phyloP scores from a whole-genome alignment of 768 basidiomycete genomes.

The Boletus rex-veris region DNA sequence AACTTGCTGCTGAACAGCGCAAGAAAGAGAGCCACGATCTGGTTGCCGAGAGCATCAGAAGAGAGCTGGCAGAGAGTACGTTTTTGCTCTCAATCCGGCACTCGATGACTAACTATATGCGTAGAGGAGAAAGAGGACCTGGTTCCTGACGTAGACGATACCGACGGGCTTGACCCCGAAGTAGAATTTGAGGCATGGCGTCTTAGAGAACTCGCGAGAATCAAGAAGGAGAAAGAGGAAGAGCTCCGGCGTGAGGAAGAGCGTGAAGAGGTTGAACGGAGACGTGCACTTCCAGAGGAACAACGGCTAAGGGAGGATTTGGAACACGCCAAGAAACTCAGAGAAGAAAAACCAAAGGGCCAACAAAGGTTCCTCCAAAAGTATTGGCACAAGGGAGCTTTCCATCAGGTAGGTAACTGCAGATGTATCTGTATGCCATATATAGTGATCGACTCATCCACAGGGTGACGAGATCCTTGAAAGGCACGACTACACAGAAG shows the following conservation, averaged over 20 bases:
- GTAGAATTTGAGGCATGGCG: slow-evolving; percentile 97
- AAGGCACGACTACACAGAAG: slow-evolving; percentile 83
- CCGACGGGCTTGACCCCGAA: slow-evolving; percentile 86
- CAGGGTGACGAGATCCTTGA: slow-evolving; percentile 87
- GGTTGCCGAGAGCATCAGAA: slow-evolving; percentile 89
- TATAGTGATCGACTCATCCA: slow-evolving; percentile 19
- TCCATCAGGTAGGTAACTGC: slow-evolving; percentile 72
- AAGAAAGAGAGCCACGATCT: slow-evolving; percentile 87
- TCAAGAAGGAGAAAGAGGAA: slow-evolving; percentile 92
- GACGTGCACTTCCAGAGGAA: slow-evolving; percentile 90
- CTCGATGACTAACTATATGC: not conserved
- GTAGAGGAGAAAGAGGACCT: slow-evolving; percentile 86
- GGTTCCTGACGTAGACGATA: slow-evolving; percentile 89
- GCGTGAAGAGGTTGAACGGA: slow-evolving; percentile 84
- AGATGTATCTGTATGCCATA: not conserved
- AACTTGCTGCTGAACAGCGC: slow-evolving; percentile 75
- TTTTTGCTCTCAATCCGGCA: slow-evolving; percentile 11
- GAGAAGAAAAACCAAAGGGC: slow-evolving; percentile 88
- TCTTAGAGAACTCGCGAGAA: slow-evolving; percentile 85
- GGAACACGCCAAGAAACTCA: slow-evolving; percentile 74
- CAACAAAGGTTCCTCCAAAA: slow-evolving; percentile 93
- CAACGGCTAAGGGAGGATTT: slow-evolving; percentile 90
- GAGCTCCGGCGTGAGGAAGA: slow-evolving; percentile 78
- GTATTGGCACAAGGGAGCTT: slow-evolving; percentile 99
- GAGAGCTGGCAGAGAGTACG: slow-evolving; percentile 90